Base-by-base conservation (phyloP, 805 yeast species). In the Yarrowia keelungensis region DNA sequence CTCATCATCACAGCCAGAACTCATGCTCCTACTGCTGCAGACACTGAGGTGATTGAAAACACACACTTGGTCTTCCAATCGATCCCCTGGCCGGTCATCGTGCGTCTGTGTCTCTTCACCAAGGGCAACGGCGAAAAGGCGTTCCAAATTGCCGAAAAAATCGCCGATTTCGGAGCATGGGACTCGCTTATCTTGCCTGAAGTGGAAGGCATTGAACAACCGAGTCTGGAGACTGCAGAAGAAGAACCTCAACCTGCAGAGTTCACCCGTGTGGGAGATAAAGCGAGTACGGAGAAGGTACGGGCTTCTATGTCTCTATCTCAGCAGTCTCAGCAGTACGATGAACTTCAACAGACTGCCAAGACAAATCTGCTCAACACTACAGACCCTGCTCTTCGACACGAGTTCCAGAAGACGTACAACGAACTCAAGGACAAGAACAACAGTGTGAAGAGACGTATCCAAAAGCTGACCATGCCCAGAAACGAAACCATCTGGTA, bases 331-430 rank as follows among this genome's bases (percentile, higher is more conserved):
- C 58, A 53, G 43, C 58, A 53, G 5, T 53, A 53, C 16, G 43
- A 53, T 22, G 58, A 53, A 16, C 58, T 53, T n/a, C 58, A 53
- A 12, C 41, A 53, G 8, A 9, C 38, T 11, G 58, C 58, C 16
- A 53, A 53, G n/a, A 38, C 58, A 7, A 53, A 53, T 7, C 35
- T 53, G 11, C 3, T 53, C 16, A 36, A 53, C 43, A 53, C 58
- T 4, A 38, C 43, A 2, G 58, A 53, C 58, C 58, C 58, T 16
- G 58, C 45, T 12, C 58, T 36, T 0, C 58, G 58, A 1, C 58
- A 53, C 58, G 58, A 53, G 43, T 53, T 53, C 32, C 26, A 53
- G 14, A 36, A 53, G 58, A 53, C 58, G 32, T 53, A 53, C 43
- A 9, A 53, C 8, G 58, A 53, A 35, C 58, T 53, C n/a, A 36